Evolutionary conservation across 1,139 yeast species (phyloP), one percentile per base, ranked within the genome.

Genomic region (Kodamaea arcana): DNA sequence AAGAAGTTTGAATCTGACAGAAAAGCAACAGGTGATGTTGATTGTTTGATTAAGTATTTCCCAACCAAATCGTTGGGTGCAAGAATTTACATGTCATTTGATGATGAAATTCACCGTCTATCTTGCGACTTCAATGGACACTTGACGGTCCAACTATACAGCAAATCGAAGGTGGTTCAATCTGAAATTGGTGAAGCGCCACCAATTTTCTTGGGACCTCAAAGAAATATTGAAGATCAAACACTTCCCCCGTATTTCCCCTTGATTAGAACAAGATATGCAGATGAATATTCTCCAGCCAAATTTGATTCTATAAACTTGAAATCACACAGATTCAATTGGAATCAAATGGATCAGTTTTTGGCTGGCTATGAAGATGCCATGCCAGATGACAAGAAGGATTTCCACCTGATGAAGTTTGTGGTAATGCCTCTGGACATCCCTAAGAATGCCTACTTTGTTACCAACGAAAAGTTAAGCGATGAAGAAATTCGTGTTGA

Each of bases 331-430:
- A 66, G 69, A 13, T 75, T 79, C 43, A 88, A 90, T 44, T 94
- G 98, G 98, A 90, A 90, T 49, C 83, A 82, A 43, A 70, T 88
- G 42, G 99, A 94, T 60, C 97, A 88, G 52, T 72, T 78, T 17
- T 59, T 92, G 16, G 96, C 97, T 1, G 98, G 98, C 0, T 86
- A 83, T 55, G 88, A 83, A 25, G 95, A 86, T 48, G 75, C 78
- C 1, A 64, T 72, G 48, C 72, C 75, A 17, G 69, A 77, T 26
- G 72, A 70, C n/a, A 68, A 74, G 34, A 74, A 73, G 38, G 73
- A 75, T 32, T 83, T 80, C 40, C 72, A 72, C 54, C 69, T 83
- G 38, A 76, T 90, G 58, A 83, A 94, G 50, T 86, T 88, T 56
- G 96, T 88, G 8, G 71, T 92, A 1, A 60, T 83, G 48, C 97